Evolutionary conservation across 345 rosid species (phyloP).

Genomic region (Crucihimalaya himalaica): DNA sequence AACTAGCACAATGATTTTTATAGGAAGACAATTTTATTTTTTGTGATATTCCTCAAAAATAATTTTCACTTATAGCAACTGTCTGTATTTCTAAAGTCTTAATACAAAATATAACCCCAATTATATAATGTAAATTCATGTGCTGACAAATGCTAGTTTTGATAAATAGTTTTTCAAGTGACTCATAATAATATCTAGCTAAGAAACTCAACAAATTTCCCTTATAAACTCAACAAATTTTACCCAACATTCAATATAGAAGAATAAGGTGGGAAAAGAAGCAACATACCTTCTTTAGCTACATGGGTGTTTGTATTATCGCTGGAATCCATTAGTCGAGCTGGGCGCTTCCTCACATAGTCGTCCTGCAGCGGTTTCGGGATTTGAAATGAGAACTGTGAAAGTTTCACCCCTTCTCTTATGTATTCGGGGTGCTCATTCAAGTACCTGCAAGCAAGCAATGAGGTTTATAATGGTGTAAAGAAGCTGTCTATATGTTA

Average conservation of each 20-base stretch:
- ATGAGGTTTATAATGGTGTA: neutral
- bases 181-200: neutral
- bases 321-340: conserved; percentile 37
- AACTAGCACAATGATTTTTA: no score
- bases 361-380: conserved; percentile 70
- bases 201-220: neutral
- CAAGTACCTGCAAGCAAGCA: conserved; percentile 51
- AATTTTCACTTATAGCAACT: no score
- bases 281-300: conserved; percentile 50
- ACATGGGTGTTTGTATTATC: conserved; percentile 42
- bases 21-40: no score
- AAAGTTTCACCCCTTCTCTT: conserved; percentile 48
- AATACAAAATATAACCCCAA: neutral
- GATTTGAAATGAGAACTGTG: conserved; percentile 72
- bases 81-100: neutral
- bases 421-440: conserved; percentile 55
- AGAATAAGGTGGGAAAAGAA: neutral
- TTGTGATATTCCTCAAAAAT: no score
- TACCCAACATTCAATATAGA: neutral
- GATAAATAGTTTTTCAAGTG: neutral
- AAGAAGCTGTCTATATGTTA: neutral
- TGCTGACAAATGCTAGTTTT: neutral
- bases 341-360: conserved; percentile 67
- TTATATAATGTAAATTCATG: neutral
- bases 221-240: neutral